These are phyloP conservation scores for Hypoxylon sp. DNA, from an alignment of 2,329 filamentous ascomycete genomes.

Conservation along the genomic window DNA sequence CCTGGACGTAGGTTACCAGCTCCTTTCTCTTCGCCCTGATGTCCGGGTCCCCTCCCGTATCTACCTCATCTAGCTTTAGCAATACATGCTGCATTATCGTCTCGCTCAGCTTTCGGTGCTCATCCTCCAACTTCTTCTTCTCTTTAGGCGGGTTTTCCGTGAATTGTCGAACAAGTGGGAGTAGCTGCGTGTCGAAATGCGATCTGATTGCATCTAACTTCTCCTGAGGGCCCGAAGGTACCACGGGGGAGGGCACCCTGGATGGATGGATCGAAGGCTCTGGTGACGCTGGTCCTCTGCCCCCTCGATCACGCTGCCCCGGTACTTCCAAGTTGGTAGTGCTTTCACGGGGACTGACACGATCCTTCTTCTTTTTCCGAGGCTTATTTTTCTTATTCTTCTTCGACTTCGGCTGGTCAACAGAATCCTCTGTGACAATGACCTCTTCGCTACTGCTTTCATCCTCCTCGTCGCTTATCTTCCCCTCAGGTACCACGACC, in stretches of 20 bases:
- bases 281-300: conserved; percentile 49
- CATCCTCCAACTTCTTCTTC: conserved; percentile 75
- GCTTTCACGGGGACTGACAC: conserved; percentile 61
- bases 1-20: conserved; percentile 79
- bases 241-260: conserved; percentile 55
- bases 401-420: conserved; percentile 58
- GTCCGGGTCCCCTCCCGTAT: conserved; percentile 76
- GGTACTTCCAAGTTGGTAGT: conserved; percentile 57
- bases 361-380: conserved; percentile 57
- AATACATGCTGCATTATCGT: conserved; percentile 81
- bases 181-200: conserved; percentile 73
- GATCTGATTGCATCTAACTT: conserved; percentile 75
- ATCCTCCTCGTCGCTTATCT: conserved; percentile 56
- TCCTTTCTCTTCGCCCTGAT: conserved; percentile 77
- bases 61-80: conserved; percentile 81
- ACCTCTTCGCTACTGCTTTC: conserved; percentile 60
- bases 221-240: conserved; percentile 62
- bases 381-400: conserved; percentile 54
- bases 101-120: conserved; percentile 81
- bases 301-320: conserved; percentile 54
- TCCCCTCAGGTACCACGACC: conserved; percentile 67
- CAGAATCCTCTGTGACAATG: conserved; percentile 59
- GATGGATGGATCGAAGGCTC: conserved; percentile 57
- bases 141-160: conserved; percentile 73
- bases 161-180: conserved; percentile 75